phyloP scores from a whole-genome alignment of 257 asterid genomes.

The Solanum phureja region DNA sequence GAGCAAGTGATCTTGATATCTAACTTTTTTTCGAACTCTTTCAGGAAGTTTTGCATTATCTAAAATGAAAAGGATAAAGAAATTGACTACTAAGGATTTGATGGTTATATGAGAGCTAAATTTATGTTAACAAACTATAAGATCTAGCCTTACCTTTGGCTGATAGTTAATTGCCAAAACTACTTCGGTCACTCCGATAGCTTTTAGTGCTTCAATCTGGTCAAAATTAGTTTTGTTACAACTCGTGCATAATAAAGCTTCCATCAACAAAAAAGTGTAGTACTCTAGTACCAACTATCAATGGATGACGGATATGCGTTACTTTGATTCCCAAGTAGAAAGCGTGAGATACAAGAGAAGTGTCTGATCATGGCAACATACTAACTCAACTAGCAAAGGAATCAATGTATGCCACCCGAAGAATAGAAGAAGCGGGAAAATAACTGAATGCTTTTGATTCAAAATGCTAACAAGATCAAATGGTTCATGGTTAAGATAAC shows the following conservation, averaged over 20 bases:
- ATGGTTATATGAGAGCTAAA: background rate
- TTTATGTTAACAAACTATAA: background rate
- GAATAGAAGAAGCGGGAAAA: background rate
- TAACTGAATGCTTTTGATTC: background rate
- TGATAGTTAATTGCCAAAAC: constrained; percentile 92
- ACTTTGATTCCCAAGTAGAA: background rate
- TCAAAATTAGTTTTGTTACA: background rate
- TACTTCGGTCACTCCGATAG: constrained; percentile 90
- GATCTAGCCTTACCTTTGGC: constrained; percentile 56
- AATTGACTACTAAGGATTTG: background rate
- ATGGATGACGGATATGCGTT: background rate
- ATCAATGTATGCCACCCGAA: background rate
- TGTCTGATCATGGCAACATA: background rate
- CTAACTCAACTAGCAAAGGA: background rate
- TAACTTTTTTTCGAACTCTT: constrained; percentile 66
- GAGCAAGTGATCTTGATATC: constrained; percentile 79
- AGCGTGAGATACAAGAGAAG: background rate
- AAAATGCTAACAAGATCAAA: background rate
- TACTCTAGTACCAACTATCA: background rate
- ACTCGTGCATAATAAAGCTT: background rate
- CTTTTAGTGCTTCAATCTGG: constrained; percentile 93
- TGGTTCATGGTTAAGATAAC: background rate
- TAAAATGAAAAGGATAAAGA: constrained; percentile 7
- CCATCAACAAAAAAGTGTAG: background rate
- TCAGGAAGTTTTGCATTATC: constrained; percentile 74